These are phyloP conservation scores for Fusarium nygamai DNA, from an alignment of 2,329 filamentous ascomycete genomes.

Conservation along the genomic window DNA sequence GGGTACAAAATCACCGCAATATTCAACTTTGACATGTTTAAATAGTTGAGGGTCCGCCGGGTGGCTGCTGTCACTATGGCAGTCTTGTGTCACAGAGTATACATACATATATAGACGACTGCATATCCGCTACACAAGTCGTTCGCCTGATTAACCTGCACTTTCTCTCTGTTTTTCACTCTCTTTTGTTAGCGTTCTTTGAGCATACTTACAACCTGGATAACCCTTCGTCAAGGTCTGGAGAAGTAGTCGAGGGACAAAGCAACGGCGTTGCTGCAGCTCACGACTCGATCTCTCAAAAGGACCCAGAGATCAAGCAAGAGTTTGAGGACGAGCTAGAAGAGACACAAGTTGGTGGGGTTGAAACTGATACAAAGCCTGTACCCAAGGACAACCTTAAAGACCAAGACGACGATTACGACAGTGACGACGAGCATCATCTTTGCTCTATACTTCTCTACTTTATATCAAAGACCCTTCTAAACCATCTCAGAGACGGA, in stretches of 20 bases:
- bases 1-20: not conserved
- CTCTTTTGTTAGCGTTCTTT: not conserved
- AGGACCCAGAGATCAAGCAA: constrained; percentile 1
- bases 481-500: constrained; percentile 16
- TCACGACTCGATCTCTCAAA: constrained; percentile 19
- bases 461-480: constrained; percentile 35
- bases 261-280: constrained; percentile 27
- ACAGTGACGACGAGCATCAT: constrained; percentile 32
- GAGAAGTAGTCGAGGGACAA: constrained; percentile 25
- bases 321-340: not conserved
- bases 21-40: constrained; percentile 8
- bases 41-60: constrained; percentile 3
- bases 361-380: constrained; percentile 2
- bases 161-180: not conserved
- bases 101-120: constrained; percentile 13
- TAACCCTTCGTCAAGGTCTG: constrained; percentile 3
- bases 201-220: constrained; percentile 20
- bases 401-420: constrained; percentile 15
- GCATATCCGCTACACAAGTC: constrained; percentile 29
- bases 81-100: constrained; percentile 17
- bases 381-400: not conserved
- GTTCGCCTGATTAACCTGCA: not conserved
- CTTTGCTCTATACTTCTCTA: constrained; percentile 36
- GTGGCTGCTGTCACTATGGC: constrained; percentile 10
- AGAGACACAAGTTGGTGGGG: not conserved